Evolutionary conservation across 208 protist genomes (phyloP), one percentile per base, ranked within the genome.

Genomic region (Acanthamoeba royreba): DNA sequence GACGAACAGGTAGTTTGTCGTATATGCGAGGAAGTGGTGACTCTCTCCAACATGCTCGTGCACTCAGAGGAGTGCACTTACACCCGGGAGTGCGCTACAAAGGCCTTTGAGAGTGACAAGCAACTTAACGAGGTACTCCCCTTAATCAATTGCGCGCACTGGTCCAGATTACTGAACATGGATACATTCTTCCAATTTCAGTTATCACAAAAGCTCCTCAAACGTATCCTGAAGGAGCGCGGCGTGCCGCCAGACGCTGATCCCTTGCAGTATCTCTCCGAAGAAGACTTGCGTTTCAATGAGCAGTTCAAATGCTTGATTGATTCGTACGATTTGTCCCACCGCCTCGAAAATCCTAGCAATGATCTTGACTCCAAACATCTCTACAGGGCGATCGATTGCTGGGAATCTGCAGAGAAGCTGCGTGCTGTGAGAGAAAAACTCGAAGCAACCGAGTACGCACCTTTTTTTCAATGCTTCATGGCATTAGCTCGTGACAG

Each of bases 11-110:
- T 77, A 15, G 66, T 86, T 5, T 86, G 77, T 19, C 42, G 77
- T 28, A 86, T 86, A 4, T 86, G 77, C 77, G 77, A 86, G 31
- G 45, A 55, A 38, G 45, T 49, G 77, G 46, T 86, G 3, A 55
- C 77, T 35, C 46, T 86, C 45, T 38, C 77, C n/a, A n/a, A 58
- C 77, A 55, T 86, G 45, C 31, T 58, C n/a, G 77, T 40, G 77
- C 77, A 86, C 77, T 86, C 77, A 49, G 42, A 55, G 45, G 77
- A 86, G 77, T 86, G 77, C 42, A 86, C 46, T 22, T 49, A 86
- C 42, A 55, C 55, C 42, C 77, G 77, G 28, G 46, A 86, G 45
- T 86, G 77, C 46, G 77, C 77, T 9, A 86, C 55, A n/a, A 86
- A 55, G 46, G 77, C 77, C 42, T 86, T 58, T 86, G 77, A 86